A percentile compares a stretch with the other conserved stretches of the same genome.
phyloP scores from a whole-genome alignment of 139 green algal species.

The Chloropicon primus region DNA sequence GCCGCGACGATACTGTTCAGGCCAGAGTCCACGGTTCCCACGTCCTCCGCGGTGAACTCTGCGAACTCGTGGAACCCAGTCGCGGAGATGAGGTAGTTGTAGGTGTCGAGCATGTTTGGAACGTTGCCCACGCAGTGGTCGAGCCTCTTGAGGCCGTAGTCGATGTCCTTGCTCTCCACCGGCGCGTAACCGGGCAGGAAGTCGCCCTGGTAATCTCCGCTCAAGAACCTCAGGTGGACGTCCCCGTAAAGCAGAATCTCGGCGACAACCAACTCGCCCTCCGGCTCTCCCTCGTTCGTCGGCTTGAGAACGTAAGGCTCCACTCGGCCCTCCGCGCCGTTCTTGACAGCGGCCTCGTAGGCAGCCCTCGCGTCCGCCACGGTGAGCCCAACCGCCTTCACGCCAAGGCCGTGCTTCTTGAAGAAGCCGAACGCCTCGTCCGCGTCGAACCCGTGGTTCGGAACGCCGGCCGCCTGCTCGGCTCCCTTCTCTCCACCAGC shows the following conservation, averaged over 20 bases:
- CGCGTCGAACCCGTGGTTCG: conserved; percentile 35
- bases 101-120: conserved; percentile 44
- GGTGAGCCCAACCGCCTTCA: conserved; percentile 64
- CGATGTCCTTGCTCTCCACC: conserved; percentile 20
- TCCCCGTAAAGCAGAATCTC: conserved; percentile 92
- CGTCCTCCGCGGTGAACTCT: conserved; percentile 91
- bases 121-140: conserved; percentile 97
- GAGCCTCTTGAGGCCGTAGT: conserved; percentile 66
- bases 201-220: conserved; percentile 38
- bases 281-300: not conserved
- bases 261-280: conserved; percentile 25
- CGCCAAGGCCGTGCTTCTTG: conserved; percentile 70
- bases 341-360: conserved; percentile 38
- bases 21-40: conserved; percentile 84
- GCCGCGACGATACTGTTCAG: conserved; percentile 55
- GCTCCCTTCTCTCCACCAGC: conserved; percentile 1
- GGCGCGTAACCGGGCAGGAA: conserved; percentile 67
- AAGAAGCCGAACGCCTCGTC: conserved; percentile 58
- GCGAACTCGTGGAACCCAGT: conserved; percentile 91
- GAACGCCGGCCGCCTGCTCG: conserved; percentile 2
- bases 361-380: conserved; percentile 70
- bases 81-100: conserved; percentile 65
- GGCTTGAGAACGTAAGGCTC: conserved; percentile 33
- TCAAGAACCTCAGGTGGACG: conserved; percentile 72
- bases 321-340: conserved; percentile 52